Evolutionary conservation across 176 grass and related monocot genomes (phyloP), one percentile per base, ranked within the genome.

Genomic region (Elaeis guineensis): DNA sequence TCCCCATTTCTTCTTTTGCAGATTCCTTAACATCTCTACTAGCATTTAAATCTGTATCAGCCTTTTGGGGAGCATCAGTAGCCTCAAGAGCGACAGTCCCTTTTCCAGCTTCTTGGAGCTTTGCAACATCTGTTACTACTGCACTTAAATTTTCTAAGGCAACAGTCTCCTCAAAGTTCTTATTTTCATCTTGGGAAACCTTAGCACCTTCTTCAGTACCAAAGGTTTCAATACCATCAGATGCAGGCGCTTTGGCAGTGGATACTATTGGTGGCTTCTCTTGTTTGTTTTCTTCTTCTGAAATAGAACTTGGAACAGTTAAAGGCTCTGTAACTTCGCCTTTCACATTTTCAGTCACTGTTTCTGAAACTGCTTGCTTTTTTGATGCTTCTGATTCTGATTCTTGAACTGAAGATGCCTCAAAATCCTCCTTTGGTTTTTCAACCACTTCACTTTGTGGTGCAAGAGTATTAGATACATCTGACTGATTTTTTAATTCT

Each of bases 341-440:
- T 44, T 44, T 44, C 35, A 12, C 35, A 9, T 44, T 44, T 44
- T 44, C 35, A 2, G 35, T 14, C 35, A 21, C 8, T 16, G 9
- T 1, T 21, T 8, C 12, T 23, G 54, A 17, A 56, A 56, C 54
- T 21, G 19, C 74, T 35, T 69, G 52, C 56, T 77, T 56, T 16
- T 77, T 64, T 18, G 54, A 55, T 19, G 61, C 53, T 61, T 77
- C 57, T 29, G 19, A 16, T 17, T 59, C 25, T 59, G 57, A 49
- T 19, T 69, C 74, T 55, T 66, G 56, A 6, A 69, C 25, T 54
- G 64, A 48, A 67, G 28, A 30, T 24, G 51, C 35, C 28, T 59
- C 51, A 21, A 58, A 66, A 19, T 22, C 12, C 54, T 77, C 48
- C 23, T 70, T 44, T 4, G 48, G 50, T 22, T 21, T 39, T 49